These are phyloP conservation scores for Agaricus bisporus DNA, from an alignment of 768 basidiomycete species.

Conservation along the genomic window DNA sequence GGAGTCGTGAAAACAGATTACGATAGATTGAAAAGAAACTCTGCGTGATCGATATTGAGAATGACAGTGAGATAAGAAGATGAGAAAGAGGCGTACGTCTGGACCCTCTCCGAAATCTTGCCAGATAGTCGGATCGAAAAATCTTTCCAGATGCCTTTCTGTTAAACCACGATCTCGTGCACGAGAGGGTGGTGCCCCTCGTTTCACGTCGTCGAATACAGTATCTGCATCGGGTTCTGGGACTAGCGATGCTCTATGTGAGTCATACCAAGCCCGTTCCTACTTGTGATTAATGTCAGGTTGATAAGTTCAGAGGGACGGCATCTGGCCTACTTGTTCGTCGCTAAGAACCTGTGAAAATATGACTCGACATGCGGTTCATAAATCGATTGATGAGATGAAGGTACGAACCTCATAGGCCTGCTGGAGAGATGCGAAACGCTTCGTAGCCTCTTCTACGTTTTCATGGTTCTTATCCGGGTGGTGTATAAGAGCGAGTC, in stretches of 20 bases:
- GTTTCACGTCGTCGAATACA: slow-evolving; percentile 81
- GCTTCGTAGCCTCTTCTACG: slow-evolving; percentile 77
- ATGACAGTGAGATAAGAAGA: neutral
- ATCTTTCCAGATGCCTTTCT: slow-evolving; percentile 72
- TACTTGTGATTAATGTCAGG: slow-evolving; percentile 37
- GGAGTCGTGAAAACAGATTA: slow-evolving; percentile 78
- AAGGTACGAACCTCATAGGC: slow-evolving; percentile 76
- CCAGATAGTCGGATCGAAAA: slow-evolving; percentile 75
- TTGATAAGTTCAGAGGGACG: neutral
- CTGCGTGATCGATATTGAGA: slow-evolving; percentile 29
- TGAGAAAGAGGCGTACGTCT: slow-evolving; percentile 34
- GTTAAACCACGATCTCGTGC: slow-evolving; percentile 71
- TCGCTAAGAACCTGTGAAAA: slow-evolving; percentile 75
- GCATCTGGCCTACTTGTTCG: slow-evolving; percentile 65
- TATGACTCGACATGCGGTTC: slow-evolving; percentile 1
- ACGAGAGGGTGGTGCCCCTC: slow-evolving; percentile 52
- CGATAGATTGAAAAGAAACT: slow-evolving; percentile 88
- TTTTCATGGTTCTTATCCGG: slow-evolving; percentile 85
- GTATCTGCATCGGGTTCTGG: slow-evolving; percentile 81
- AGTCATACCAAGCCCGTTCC: slow-evolving; percentile 99
- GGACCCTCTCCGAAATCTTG: slow-evolving; percentile 55
- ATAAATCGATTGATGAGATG: slow-evolving; percentile 1
- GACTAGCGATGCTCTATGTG: slow-evolving; percentile 73
- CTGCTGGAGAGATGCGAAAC: slow-evolving; percentile 86
- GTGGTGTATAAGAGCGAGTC: slow-evolving; percentile 78